Evolutionary conservation across 148 eudicot genomes (phyloP), one percentile per base, ranked within the genome.

Genomic region (Bassia scoparia): DNA sequence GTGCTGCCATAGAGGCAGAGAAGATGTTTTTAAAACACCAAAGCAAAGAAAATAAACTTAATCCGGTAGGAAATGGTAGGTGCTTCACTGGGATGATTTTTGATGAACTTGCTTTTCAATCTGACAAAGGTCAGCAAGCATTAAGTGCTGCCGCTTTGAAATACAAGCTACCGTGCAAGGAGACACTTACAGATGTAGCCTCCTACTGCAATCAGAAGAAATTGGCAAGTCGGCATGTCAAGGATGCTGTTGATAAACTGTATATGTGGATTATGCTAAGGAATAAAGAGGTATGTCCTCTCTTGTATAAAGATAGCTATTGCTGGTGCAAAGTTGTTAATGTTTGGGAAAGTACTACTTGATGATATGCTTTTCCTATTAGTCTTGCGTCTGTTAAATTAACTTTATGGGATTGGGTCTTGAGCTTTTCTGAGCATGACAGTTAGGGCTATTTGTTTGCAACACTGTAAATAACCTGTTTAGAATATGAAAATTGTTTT

Each of bases 1-100:
- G 86, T 71, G 97, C 98, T 23, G 79, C 85, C 30, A 60, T 89
- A 64, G 97, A 91, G 80, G 98, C 93, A 24, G 98, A 94, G 79
- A 83, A 82, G 68, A 79, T 73, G 68, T 86, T 85, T 73, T 59
- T 85, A 79, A 86, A 82, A 34, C 74, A 49, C 31, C 68, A 71
- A 68, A 82, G 73, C 56, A 44, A 30, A 61, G 46, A 3, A 66
- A 58, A 70, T 13, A 60, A 82, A 81, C 38, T 53, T 53, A 33
- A 41, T 20, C 58, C 56, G 63, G 61, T 43, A 27, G 56, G 82
- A 72, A 44, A 64, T 30, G 34, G 17, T 33, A 83, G 88, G 77
- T 89, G 88, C 76, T 89, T 91, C 62, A 88, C 87, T 60, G 89
- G 96, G 63, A 59, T 88, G 54, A 70, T n/a, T 66, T 89, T 81